A percentile compares a stretch with the other conserved stretches of the same genome.
These are phyloP conservation scores for Spiromastix sp. DNA, from an alignment of 2,329 filamentous ascomycete species.

Conservation along the genomic window DNA sequence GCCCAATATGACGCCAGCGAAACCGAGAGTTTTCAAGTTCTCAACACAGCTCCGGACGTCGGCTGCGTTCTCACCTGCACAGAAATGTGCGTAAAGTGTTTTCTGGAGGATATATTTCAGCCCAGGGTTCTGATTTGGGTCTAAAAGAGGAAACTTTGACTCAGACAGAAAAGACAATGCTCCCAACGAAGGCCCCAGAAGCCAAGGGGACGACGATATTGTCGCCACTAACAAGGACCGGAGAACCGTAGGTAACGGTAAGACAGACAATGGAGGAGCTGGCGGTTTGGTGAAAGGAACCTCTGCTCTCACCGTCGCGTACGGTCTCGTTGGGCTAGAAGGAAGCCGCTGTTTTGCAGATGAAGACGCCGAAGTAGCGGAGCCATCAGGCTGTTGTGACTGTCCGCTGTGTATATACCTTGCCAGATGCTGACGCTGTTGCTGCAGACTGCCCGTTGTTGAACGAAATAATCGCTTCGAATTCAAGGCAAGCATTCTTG, in stretches of 20 bases:
- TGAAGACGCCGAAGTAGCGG: too few relatives aligned
- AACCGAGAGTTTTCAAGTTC: slow-evolving; percentile 62
- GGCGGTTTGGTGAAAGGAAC: background rate
- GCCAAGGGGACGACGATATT: slow-evolving; percentile 11
- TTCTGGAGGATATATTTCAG: slow-evolving; percentile 62
- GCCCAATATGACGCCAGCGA: slow-evolving; percentile 71
- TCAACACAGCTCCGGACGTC: slow-evolving; percentile 60
- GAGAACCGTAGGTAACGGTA: slow-evolving; percentile 11
- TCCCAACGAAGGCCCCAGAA: slow-evolving; percentile 60
- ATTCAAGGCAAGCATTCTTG: background rate
- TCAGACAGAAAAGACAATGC: slow-evolving; percentile 61
- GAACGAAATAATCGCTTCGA: background rate
- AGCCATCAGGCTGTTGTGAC: slow-evolving; percentile 2
- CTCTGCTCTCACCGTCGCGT: slow-evolving; percentile 5
- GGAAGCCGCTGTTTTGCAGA: too few relatives aligned
- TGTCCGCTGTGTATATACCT: slow-evolving; percentile 7
- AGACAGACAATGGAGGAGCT: slow-evolving; percentile 10
- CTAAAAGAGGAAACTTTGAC: slow-evolving; percentile 54
- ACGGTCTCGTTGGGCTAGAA: slow-evolving; percentile 5
- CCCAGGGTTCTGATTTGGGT: slow-evolving; percentile 64
- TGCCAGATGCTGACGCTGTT: too few relatives aligned
- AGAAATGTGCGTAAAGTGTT: slow-evolving; percentile 88
- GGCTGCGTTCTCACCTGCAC: slow-evolving; percentile 61
- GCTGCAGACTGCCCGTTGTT: background rate
- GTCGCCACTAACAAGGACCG: slow-evolving; percentile 12